Evolutionary conservation across 208 protist genomes (phyloP).

Genomic region (Willaertia magna): DNA sequence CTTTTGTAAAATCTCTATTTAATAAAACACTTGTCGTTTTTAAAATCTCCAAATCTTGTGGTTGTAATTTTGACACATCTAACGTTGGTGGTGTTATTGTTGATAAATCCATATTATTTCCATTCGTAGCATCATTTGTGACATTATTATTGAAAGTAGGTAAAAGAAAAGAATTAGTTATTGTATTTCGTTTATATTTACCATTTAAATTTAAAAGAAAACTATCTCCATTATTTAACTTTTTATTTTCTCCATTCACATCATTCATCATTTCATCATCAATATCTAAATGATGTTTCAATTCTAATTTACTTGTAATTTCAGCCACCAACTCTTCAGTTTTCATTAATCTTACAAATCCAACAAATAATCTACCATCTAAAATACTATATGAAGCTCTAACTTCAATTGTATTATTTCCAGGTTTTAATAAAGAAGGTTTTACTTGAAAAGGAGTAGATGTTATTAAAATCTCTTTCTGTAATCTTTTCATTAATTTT

Average conservation of each 20-base stretch:
- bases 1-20: too few relatives aligned
- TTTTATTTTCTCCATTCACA: too few relatives aligned
- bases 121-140: background rate
- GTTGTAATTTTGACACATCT: too few relatives aligned
- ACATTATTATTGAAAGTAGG: too few relatives aligned
- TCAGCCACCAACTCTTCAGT: background rate
- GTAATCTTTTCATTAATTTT: background rate
- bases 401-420: background rate
- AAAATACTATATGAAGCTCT: background rate
- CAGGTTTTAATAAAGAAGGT: background rate
- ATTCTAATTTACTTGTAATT: background rate
- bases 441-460: background rate
- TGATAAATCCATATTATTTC: too few relatives aligned
- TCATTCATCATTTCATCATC: background rate
- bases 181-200: background rate
- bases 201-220: too few relatives aligned
- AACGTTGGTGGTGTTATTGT: background rate
- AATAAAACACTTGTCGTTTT: background rate
- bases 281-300: background rate
- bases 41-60: background rate
- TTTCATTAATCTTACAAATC: background rate
- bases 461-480: background rate
- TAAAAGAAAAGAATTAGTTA: background rate
- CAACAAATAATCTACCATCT: background rate
- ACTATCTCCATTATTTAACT: too few relatives aligned